phyloP scores from a whole-genome alignment of 148 eudicot species.

The Hydrangea macrophylla region DNA sequence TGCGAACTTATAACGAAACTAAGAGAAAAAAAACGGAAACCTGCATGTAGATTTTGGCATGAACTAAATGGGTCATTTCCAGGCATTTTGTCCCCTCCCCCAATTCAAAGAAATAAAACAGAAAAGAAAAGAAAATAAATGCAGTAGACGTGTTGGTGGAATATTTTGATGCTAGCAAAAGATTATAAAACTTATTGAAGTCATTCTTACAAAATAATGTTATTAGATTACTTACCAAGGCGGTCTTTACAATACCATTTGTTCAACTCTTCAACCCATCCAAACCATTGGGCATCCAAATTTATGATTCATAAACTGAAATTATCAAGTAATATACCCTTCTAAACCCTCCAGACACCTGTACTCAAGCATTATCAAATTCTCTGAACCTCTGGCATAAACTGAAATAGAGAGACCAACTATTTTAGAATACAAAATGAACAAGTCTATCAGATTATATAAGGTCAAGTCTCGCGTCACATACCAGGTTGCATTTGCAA shows the following conservation, averaged over 20 bases:
- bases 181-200: neutral
- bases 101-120: neutral
- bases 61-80: neutral
- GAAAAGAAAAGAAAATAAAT: no score
- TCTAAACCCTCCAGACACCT: neutral
- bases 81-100: neutral
- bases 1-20: neutral
- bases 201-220: neutral
- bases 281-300: neutral
- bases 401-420: neutral
- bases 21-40: neutral
- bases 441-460: neutral
- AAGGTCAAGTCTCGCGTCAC: neutral
- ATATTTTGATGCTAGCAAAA: neutral
- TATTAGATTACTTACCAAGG: neutral
- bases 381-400: neutral
- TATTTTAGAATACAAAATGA: neutral
- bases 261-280: neutral
- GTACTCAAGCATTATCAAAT: neutral
- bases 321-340: neutral
- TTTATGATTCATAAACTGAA: no score
- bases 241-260: neutral
- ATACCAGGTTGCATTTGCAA: slow-evolving; percentile 3
- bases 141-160: neutral
- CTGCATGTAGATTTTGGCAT: neutral